Conservation (phyloP, 2,329 filamentous ascomycete genomes). For the Colletotrichum gloeosporioides region DNA sequence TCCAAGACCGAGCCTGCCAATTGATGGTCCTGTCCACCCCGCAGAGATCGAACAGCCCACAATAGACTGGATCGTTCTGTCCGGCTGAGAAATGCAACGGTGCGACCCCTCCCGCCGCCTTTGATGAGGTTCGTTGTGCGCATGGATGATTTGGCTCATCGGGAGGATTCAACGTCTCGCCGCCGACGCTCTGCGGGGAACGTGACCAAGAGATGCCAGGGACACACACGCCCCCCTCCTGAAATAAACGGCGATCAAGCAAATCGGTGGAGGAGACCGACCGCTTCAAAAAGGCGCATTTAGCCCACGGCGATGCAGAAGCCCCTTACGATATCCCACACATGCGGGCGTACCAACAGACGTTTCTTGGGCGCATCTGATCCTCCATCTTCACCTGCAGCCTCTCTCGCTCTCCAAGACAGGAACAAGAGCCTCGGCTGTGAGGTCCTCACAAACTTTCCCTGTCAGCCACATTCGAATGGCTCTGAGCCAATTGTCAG, state of each 20-base stretch:
- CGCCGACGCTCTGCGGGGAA: slow-evolving; percentile 2
- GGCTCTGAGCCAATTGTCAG: not conserved
- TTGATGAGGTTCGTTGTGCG: not conserved
- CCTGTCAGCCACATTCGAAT: not conserved
- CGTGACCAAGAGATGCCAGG: not conserved
- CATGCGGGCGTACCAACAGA: not conserved
- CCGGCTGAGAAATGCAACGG: not conserved
- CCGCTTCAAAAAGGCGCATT: not conserved
- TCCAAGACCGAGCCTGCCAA: slow-evolving; percentile 14
- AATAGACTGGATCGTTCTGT: not conserved
- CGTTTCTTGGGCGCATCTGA: not conserved
- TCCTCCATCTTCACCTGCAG: not conserved
- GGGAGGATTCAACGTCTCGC: slow-evolving; percentile 22
- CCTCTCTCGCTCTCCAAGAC: not conserved
- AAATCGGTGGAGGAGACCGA: not conserved
- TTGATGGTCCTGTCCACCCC: not conserved
- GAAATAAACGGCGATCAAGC: slow-evolving; percentile 1
- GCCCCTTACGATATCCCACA: not conserved
- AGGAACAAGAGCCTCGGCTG: not conserved
- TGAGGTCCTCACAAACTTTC: not conserved
- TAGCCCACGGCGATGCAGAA: not conserved
- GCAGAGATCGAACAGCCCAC: not conserved
- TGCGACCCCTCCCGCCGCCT: not conserved
- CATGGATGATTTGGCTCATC: slow-evolving; percentile 23
- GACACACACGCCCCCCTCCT: not conserved